Conservation (phyloP, 1,139 yeast genomes). For the Taphrina flavorubra region DNA sequence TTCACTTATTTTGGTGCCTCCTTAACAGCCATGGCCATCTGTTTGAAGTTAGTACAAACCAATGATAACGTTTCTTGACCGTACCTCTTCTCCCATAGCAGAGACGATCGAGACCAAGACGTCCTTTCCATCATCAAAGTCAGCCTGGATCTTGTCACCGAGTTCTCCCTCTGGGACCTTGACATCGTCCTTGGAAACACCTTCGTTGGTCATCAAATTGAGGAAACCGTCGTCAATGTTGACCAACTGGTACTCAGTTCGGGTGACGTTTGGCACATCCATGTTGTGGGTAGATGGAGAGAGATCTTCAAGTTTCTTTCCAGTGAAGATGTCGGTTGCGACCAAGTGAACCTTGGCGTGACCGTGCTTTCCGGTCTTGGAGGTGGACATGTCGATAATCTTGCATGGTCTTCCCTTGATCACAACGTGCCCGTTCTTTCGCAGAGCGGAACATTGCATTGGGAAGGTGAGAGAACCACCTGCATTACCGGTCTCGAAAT, state of each 20-base stretch:
- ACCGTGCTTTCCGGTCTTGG: constrained; percentile 99
- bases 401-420: constrained; percentile 99
- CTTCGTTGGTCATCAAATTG: constrained; percentile 93
- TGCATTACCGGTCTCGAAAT: constrained; percentile 97
- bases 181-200: constrained; percentile 99
- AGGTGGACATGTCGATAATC: constrained; percentile 99
- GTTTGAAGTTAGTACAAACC: background rate
- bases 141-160: constrained; percentile 88
- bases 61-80: background rate
- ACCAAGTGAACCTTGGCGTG: constrained; percentile 99
- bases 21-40: constrained; percentile 41
- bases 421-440: constrained; percentile 98
- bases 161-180: constrained; percentile 97
- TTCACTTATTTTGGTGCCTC: constrained; percentile 33
- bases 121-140: constrained; percentile 98
- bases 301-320: constrained; percentile 98
- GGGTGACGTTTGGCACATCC: constrained; percentile 94
- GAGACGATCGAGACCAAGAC: constrained; percentile 92
- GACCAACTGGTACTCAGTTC: constrained; percentile 53
- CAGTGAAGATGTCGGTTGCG: constrained; percentile 98
- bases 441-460: constrained; percentile 99
- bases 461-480: constrained; percentile 99
- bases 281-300: constrained; percentile 99
- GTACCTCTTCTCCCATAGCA: constrained; percentile 94
- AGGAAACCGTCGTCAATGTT: constrained; percentile 98